Base-by-base conservation (phyloP, 2,329 filamentous ascomycete species). In the Chrysoporthe cubensis region DNA sequence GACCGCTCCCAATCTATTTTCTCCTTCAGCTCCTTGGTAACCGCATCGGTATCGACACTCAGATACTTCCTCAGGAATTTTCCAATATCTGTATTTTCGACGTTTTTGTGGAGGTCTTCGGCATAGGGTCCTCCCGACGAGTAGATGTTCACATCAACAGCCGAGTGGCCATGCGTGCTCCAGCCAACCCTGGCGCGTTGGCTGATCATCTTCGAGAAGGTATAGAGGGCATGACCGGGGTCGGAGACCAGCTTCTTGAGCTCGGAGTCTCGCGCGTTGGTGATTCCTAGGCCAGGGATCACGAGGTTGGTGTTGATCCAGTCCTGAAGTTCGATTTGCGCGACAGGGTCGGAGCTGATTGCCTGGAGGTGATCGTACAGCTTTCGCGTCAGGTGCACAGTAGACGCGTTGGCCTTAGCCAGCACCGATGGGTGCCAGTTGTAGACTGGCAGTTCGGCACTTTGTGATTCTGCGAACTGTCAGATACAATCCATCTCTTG, bases 81-180 rank as follows among this genome's bases (percentile, higher is more conserved):
- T 44, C 96, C 96, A 0, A 99, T 86, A 37, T 98, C 94, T 0
- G 90, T 98, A 77, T 99, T 99, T 82, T 99, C 96, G 65, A 96
- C 90, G 77, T 98, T 98, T 8, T 95, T 95, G 3, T 87, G 82
- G 7, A 97, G 83, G 16, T 85, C 83, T 56, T 87, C 84, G 0
- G 90, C 87, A 48, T 87, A 84, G 0, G 87, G 84, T 3, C 92
- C 89, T 58, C 85, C 84, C 0, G 91, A 94, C 64, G 92, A 91
- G 80, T 98, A 99, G 72, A 99, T 93, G 78, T 99, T 99, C 61
- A 99, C 96, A 76, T 99, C 96, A 8, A 96, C 94, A 63, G 91
- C 96, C 26, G 90, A 91, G 80, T 99, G 96, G 40, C 96, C 96
- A 77, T 97, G 95, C 0, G 94, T 97, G 71, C 88, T 90, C 96